Conservation (phyloP, 2,329 filamentous ascomycete species). For the Chaetomiaceae sp. region DNA sequence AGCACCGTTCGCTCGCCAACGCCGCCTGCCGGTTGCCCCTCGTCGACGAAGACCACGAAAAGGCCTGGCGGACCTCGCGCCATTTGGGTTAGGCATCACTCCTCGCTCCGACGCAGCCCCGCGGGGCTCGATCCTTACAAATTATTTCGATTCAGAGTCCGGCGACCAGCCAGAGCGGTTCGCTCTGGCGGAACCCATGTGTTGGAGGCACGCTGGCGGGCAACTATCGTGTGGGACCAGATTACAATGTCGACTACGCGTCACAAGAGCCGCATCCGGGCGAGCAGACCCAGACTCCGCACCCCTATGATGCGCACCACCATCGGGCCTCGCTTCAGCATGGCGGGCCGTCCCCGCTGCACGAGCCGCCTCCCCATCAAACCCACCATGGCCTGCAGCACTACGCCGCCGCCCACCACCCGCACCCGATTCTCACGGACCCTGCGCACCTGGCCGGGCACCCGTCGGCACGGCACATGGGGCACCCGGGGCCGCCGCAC, state of each 20-base stretch:
- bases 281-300: constrained; percentile 57
- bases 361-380: constrained; percentile 41
- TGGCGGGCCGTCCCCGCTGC: constrained; percentile 39
- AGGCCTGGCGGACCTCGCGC: constrained; percentile 25
- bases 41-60: constrained; percentile 27
- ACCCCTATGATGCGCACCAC: constrained; percentile 52
- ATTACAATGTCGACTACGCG: constrained; percentile 71
- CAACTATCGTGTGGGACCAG: constrained; percentile 63
- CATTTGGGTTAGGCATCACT: constrained; percentile 13
- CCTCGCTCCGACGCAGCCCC: constrained; percentile 40
- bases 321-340: constrained; percentile 47
- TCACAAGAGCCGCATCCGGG: constrained; percentile 60
- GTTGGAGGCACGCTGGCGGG: constrained; percentile 65
- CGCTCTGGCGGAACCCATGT: constrained; percentile 73
- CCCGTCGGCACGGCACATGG: constrained; percentile 40
- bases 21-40: constrained; percentile 23
- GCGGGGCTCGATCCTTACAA: constrained; percentile 47
- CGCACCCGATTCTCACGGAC: constrained; percentile 52
- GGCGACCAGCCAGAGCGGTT: constrained; percentile 67
- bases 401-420: constrained; percentile 42
- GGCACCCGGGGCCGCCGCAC: constrained; percentile 47
- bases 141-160: constrained; percentile 56
- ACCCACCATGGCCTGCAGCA: constrained; percentile 39
- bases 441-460: constrained; percentile 48
- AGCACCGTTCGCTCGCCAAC: constrained; percentile 27